Percentiles rank a stretch among this genome's conserved stretches.
Conservation (phyloP, 352 stramenopile genomes). For the Phytophthora tubulina region DNA sequence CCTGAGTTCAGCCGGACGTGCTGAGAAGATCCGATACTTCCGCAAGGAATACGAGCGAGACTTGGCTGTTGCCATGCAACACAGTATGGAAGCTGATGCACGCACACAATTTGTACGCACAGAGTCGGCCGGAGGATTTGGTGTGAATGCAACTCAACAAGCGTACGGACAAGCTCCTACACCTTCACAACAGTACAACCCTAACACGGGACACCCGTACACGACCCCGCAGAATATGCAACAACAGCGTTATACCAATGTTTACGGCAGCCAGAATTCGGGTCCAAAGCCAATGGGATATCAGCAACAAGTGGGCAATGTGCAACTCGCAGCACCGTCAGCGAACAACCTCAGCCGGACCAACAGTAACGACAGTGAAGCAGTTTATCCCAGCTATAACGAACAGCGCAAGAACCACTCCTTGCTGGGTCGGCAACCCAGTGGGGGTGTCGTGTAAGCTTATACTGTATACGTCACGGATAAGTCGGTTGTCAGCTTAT, state of each 20-base stretch:
- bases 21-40: slow-evolving; percentile 89
- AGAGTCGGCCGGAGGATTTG: slow-evolving; percentile 49
- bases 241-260: slow-evolving; percentile 19
- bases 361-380: slow-evolving; percentile 53
- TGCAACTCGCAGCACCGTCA: slow-evolving; percentile 33
- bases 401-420: slow-evolving; percentile 78
- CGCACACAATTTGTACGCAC: slow-evolving; percentile 57
- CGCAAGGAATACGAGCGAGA: slow-evolving; percentile 86
- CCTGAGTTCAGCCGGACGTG: slow-evolving; percentile 78
- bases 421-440: slow-evolving; percentile 66
- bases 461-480: neutral
- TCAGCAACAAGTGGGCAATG: slow-evolving; percentile 48
- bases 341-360: slow-evolving; percentile 33
- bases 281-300: slow-evolving; percentile 43
- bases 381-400: slow-evolving; percentile 71
- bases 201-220: slow-evolving; percentile 34
- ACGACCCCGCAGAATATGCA: slow-evolving; percentile 47
- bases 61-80: slow-evolving; percentile 77
- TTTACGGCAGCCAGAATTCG: slow-evolving; percentile 35
- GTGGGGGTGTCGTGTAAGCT: slow-evolving; percentile 72
- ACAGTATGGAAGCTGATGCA: slow-evolving; percentile 68
- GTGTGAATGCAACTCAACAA: slow-evolving; percentile 34
- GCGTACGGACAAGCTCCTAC: slow-evolving; percentile 48
- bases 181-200: slow-evolving; percentile 42
- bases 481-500: too few relatives aligned